Evolutionary conservation across 306 rosid species (phyloP).

Genomic region (Acacia melanoxylon): DNA sequence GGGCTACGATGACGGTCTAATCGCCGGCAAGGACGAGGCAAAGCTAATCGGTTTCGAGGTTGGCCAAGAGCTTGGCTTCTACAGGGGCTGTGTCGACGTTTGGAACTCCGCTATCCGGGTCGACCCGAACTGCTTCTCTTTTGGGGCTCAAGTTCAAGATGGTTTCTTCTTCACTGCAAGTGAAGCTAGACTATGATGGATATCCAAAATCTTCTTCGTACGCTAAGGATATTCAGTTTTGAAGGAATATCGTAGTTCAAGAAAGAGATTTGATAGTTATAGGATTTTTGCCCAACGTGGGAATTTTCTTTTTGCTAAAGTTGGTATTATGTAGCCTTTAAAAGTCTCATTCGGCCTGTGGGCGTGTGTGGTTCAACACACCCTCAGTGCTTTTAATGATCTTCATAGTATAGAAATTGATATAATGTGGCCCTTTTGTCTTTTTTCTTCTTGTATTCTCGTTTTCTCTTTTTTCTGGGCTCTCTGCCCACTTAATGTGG

Average conservation of each 20-base stretch:
- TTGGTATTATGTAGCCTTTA: background rate
- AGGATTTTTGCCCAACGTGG: background rate
- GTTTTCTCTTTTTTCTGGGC: no score
- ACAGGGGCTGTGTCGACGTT: slow-evolving; percentile 57
- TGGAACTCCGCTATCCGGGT: slow-evolving; percentile 59
- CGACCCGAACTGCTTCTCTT: slow-evolving; percentile 52
- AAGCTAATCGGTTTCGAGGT: slow-evolving; percentile 66
- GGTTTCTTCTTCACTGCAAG: slow-evolving; percentile 62
- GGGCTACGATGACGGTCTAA: slow-evolving; percentile 57
- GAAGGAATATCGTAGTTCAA: background rate
- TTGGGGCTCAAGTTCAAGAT: slow-evolving; percentile 73
- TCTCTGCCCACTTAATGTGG: no score
- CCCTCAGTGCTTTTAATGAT: background rate
- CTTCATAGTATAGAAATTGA: background rate
- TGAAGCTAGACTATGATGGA: slow-evolving; percentile 66
- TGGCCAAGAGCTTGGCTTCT: slow-evolving; percentile 81
- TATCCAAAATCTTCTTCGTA: slow-evolving; percentile 50
- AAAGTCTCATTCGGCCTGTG: no score
- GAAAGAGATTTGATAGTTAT: background rate
- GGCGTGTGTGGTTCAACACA: no score
- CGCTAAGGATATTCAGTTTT: slow-evolving; percentile 50
- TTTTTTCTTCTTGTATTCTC: no score
- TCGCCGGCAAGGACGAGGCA: slow-evolving; percentile 60
- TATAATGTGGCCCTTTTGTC: no score
- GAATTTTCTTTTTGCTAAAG: background rate